Conservation (phyloP, 768 basidiomycete species). For the Mycena leptocephala region DNA sequence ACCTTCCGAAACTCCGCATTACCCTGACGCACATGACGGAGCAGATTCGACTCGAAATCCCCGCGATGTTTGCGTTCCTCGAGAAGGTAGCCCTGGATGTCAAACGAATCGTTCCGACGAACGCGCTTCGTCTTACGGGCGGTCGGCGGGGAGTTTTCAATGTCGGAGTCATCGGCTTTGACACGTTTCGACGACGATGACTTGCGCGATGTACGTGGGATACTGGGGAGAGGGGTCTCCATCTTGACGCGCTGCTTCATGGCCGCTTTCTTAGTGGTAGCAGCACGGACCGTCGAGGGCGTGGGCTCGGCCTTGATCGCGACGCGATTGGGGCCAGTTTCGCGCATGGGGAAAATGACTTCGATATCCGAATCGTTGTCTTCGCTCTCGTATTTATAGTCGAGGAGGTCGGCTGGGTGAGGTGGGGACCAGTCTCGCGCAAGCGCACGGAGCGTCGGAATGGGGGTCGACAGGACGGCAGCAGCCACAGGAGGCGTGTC, state of each 20-base stretch:
- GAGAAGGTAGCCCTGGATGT: not conserved
- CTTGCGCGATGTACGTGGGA: not conserved
- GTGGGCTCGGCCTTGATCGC: not conserved
- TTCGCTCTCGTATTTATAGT: not conserved
- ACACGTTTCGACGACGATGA: not conserved
- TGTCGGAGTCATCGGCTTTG: not conserved
- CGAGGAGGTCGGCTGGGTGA: not conserved
- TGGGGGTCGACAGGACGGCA: not conserved
- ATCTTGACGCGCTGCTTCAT: not conserved
- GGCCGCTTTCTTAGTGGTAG: not conserved
- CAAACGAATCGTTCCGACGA: not conserved
- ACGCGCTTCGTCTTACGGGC: not conserved
- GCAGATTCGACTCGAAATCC: not conserved
- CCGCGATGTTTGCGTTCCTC: constrained; percentile 13
- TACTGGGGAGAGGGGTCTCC: not conserved
- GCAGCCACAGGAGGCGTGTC: not conserved
- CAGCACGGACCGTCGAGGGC: not conserved
- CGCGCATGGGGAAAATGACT: not conserved
- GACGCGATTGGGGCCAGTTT: not conserved
- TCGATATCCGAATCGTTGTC: not conserved
- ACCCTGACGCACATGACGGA: not conserved
- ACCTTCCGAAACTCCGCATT: not conserved
- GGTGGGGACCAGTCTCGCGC: not conserved
- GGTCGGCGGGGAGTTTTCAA: not conserved
- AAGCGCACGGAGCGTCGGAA: not conserved